These are phyloP conservation scores for Pythium angustatum DNA, from an alignment of 352 stramenopile species.

Conservation along the genomic window DNA sequence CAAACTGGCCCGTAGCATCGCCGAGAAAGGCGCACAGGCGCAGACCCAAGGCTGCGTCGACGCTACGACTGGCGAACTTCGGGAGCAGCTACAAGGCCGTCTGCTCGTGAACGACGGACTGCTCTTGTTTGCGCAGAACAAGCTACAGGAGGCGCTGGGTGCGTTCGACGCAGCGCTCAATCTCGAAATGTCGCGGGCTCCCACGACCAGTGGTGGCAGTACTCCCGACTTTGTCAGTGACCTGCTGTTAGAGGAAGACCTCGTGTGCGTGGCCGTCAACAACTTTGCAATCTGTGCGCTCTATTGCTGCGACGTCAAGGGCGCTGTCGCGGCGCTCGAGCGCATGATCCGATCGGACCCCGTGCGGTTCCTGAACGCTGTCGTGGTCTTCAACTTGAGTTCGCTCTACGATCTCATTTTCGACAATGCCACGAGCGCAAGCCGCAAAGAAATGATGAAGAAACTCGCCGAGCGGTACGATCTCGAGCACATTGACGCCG, in stretches of 20 bases:
- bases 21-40: constrained; percentile 15
- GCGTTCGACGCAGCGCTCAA: constrained; percentile 72
- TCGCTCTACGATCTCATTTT: constrained; percentile 81
- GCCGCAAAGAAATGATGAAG: constrained; percentile 84
- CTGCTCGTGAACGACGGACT: constrained; percentile 76
- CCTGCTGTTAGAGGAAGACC: constrained; percentile 63
- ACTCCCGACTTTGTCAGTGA: constrained; percentile 31
- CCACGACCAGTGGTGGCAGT: not conserved
- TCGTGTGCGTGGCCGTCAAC: constrained; percentile 74
- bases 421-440: constrained; percentile 77
- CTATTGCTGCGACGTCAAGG: constrained; percentile 80
- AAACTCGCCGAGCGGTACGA: constrained; percentile 72
- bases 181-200: constrained; percentile 26
- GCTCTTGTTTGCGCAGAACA: constrained; percentile 76
- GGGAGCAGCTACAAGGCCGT: constrained; percentile 42
- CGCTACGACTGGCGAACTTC: not conserved
- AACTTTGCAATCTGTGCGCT: constrained; percentile 82
- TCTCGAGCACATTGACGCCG: constrained; percentile 71
- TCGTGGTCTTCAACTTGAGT: constrained; percentile 81
- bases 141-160: constrained; percentile 73
- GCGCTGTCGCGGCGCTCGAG: constrained; percentile 66
- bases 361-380: constrained; percentile 63
- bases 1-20: constrained; percentile 37
- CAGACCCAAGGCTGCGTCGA: constrained; percentile 8
- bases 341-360: constrained; percentile 70